Base-by-base conservation (phyloP, 2,329 filamentous ascomycete species). In the Gremmenia infestans region DNA sequence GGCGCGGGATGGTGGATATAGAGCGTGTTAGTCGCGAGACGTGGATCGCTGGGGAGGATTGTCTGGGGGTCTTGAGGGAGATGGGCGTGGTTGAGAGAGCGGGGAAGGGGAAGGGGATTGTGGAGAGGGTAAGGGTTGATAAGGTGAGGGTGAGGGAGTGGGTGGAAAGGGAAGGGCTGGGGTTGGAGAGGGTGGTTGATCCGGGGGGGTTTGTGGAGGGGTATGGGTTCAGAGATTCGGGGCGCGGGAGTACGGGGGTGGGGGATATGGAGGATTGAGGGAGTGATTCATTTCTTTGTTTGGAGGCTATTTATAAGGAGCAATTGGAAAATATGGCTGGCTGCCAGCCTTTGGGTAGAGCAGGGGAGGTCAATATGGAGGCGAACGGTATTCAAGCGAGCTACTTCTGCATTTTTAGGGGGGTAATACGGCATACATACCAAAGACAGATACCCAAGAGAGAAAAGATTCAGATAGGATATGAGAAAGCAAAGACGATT, bases 11-110 rank as follows among this genome's bases (percentile, higher is more conserved):
- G 52, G 74, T 85, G 0, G 86, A 86, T 11, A 76, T 96, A 11
- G 80, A 84, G 48, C 81, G 88, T 55, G 86, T 93, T 66, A 89
- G 89, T 52, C 76, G 82, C 49, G 84, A 81, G 40, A 96, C 91
- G 0, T 96, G 89, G 77, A 96, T 97, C 70, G 78, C 87, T 54
- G 80, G 81, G 0, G 93, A 97, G 45, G 93, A 97, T 72, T 90
- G 93, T 56, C 80, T 96, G 45, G 77, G 77, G 0, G 85, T 91
- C 23, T 74, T 97, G 53, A 83, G 88, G 58, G 86, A 90, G 56
- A 96, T 97, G 90, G 85, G 81, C 8, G 75, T 94, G 37, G 76
- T 87, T 48, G 72, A 84, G 71, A 77, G 86, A 66, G 81, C 76
- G 63, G 80, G 75, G 68, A 70, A 71, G 76, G 75, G 1, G 64